A percentile compares a stretch with the other conserved stretches of the same genome.
Conservation (phyloP, 495 filamentous ascomycete species). For the Saxophila tyrrhenica region DNA sequence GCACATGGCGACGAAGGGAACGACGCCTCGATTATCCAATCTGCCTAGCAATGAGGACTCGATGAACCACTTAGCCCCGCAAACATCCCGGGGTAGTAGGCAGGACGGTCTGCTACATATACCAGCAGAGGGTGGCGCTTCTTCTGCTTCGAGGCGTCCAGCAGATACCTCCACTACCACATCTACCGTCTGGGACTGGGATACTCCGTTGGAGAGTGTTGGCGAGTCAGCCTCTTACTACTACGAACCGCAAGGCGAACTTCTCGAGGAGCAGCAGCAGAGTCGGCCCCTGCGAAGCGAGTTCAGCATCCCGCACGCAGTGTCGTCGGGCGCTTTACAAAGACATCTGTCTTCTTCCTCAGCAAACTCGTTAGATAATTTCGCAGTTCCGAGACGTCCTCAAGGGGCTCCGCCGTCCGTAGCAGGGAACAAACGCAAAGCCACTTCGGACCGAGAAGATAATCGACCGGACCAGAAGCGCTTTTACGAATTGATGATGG, state of each 20-base stretch:
- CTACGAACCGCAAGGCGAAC: constrained; percentile 32
- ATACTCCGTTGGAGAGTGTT: constrained; percentile 19
- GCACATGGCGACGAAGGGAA: not conserved
- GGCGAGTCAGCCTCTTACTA: constrained; percentile 18
- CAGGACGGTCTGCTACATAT: not conserved
- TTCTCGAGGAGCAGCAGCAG: constrained; percentile 24
- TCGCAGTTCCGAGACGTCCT: constrained; percentile 1
- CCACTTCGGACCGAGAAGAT: not conserved
- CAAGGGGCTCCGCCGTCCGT: not conserved
- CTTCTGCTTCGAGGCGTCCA: not conserved
- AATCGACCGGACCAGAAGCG: not conserved
- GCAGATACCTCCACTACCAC: not conserved
- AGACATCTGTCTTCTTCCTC: not conserved
- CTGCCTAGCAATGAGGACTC: not conserved
- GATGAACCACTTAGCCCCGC: not conserved
- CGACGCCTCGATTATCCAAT: not conserved
- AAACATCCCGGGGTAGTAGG: not conserved
- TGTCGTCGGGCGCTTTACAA: constrained; percentile 1
- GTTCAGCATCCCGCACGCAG: constrained; percentile 26
- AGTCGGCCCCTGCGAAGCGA: constrained; percentile 18
- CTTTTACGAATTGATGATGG: not conserved
- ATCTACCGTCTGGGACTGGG: constrained; percentile 23
- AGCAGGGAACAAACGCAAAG: not conserved
- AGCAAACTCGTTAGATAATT: not conserved
- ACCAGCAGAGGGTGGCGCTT: not conserved